phyloP scores from a whole-genome alignment of 192 early-diverging fungal genomes.

The Backusella circina region DNA sequence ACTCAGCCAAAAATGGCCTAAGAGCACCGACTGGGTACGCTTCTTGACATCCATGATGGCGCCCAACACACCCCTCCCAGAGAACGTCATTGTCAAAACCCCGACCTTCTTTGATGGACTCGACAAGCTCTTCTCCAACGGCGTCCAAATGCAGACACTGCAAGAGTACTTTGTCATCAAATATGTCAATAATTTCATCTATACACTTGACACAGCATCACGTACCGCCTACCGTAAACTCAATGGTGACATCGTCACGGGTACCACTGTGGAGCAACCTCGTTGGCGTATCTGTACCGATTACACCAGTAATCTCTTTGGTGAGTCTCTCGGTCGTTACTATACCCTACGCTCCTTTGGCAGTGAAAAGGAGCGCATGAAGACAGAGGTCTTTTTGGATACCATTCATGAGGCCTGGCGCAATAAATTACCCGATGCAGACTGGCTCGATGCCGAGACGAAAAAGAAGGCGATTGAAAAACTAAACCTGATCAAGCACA shows the following conservation, averaged over 20 bases:
- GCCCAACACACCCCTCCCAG: not conserved
- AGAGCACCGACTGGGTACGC: not conserved
- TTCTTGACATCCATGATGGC: slow-evolving; percentile 28
- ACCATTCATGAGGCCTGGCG: slow-evolving; percentile 37
- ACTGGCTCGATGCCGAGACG: slow-evolving; percentile 46
- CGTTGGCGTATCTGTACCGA: slow-evolving; percentile 42
- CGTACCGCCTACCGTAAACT: not conserved
- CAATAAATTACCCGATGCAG: slow-evolving; percentile 26
- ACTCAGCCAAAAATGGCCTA: not conserved
- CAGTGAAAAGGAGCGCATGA: slow-evolving; percentile 42
- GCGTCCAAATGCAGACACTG: not conserved
- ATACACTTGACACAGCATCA: not conserved
- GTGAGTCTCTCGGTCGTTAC: slow-evolving; percentile 31
- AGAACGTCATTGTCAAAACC: slow-evolving; percentile 44
- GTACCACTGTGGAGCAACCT: slow-evolving; percentile 12
- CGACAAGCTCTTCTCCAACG: slow-evolving; percentile 23
- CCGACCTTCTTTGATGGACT: slow-evolving; percentile 44
- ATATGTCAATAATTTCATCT: not conserved
- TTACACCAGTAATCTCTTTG: slow-evolving; percentile 8
- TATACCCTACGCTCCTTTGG: slow-evolving; percentile 38
- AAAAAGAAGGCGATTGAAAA: slow-evolving; percentile 31
- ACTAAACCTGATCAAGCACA: slow-evolving; percentile 48
- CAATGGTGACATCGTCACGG: slow-evolving; percentile 5
- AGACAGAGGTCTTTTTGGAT: slow-evolving; percentile 35
- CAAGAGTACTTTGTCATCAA: slow-evolving; percentile 40